Base-by-base conservation (phyloP, 805 yeast species). In the Candida ficus region DNA sequence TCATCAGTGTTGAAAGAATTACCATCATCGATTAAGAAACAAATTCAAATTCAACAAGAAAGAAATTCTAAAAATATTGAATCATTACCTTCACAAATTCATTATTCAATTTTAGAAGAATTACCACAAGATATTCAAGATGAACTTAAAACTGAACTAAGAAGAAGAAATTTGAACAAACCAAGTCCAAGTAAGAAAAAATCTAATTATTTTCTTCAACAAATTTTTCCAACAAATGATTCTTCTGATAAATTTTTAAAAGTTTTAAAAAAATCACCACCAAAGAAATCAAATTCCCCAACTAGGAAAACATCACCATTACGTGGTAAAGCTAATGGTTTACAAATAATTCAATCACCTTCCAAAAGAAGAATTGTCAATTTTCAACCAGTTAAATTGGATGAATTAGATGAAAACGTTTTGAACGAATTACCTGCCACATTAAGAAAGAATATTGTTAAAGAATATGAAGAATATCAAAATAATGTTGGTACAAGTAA, bases 121-220 rank as follows among this genome's bases (percentile, higher is more conserved):
- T 60, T 89, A 7, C 96, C 96, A 35, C 4, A n/a, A 2, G 83
- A 80, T 19, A 76, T 89, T 5, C 78, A 78, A 48, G 48, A 60
- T 1, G 96, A 89, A 50, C 54, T 89, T 1, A 66, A 63, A 44
- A 56, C 58, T 4, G 87, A 83, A 45, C 53, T 81, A 23, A 49
- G 63, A 7, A 62, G 76, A 32, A 57, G 84, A 31, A 52, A 52
- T 23, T 8, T 16, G 20, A 20, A 16, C 16, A n/a, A n/a, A n/a
- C n/a, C 23, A n/a, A n/a, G 13, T 14, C 16, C 8, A 13, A 4
- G 28, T 25, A 57, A 42, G 42, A 49, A 33, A 11, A 60, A 36
- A 44, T 23, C 26, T 4, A 42, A 38, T 43, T 49, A 35, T 16
- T 44, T 36, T 28, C 41, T 47, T 3, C 61, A 58, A 31, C 58